Evolutionary conservation across 305 asterid genomes (phyloP), one percentile per base, ranked within the genome.

Genomic region (Fraxinus sp.): DNA sequence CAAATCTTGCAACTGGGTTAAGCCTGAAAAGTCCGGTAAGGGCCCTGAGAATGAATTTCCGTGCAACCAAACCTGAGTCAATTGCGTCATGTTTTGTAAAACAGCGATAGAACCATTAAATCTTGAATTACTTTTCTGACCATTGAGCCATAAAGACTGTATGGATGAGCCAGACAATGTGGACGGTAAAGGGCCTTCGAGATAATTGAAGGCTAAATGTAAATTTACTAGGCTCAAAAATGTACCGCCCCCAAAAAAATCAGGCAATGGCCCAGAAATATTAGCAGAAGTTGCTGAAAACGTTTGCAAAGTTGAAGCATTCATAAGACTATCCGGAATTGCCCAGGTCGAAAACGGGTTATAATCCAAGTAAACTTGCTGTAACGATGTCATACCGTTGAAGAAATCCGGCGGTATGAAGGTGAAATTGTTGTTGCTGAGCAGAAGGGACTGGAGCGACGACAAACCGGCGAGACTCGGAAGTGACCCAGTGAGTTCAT

Each of bases 331-430:
- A 3, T 83, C 90, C 5, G 97, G 96, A 9, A 95, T 80, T 44
- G 13, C 72, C 98, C 98, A 95, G 0, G 95, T 33, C 2, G 83
- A 66, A 59, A 95, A 90, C 9, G 87, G 87, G n/a, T 95, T 95
- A 59, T 84, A 52, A 86, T 95, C 99, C 85, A 95, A 74, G 33
- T 18, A 77, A 81, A 93, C 94, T 36, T 8, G 55, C 41, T 79
- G 81, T 75, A 95, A 82, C 7, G 93, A 83, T 77, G 82, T 84
- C 94, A 93, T 76, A 75, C 98, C 99, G 37, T 87, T n/a, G 85
- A 95, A 95, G 89, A 95, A 95, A 86, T 93, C 95, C 26, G 88
- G 52, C 0, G 99, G 95, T 36, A 94, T 88, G 5, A 80, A 93
- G 49, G 90, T 80, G 85, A 95, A 95, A 59, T 78, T 87, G 88